These are phyloP conservation scores for Bretschneidera sinensis DNA, from an alignment of 345 rosid species.

Conservation along the genomic window DNA sequence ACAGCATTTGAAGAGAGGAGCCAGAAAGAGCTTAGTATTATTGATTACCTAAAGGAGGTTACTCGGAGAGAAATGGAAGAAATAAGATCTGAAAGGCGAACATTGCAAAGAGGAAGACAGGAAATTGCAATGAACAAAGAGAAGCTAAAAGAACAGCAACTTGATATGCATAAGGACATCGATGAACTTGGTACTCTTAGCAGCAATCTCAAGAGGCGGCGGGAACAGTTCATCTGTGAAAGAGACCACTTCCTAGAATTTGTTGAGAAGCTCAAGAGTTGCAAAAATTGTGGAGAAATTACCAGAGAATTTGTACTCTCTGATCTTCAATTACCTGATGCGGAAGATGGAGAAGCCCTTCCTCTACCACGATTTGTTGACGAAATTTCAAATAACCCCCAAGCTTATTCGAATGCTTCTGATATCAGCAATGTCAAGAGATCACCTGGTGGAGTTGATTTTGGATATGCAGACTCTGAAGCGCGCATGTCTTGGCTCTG, in stretches of 20 bases:
- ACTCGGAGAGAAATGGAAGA: constrained; percentile 51
- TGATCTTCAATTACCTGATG: no score
- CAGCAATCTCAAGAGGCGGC: constrained; percentile 47
- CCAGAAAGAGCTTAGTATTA: constrained; percentile 39
- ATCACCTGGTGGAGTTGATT: constrained; percentile 23
- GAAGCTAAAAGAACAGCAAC: constrained; percentile 46
- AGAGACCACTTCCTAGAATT: constrained; percentile 48
- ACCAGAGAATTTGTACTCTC: constrained; percentile 50
- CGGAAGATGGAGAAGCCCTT: constrained; percentile 28
- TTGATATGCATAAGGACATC: constrained; percentile 59
- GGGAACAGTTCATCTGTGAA: constrained; percentile 43
- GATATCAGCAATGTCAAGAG: constrained; percentile 22
- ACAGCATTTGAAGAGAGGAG: constrained; percentile 38
- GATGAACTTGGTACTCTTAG: constrained; percentile 56
- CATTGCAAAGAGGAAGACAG: constrained; percentile 44
- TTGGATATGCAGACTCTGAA: constrained; percentile 21
- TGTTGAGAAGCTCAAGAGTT: constrained; percentile 56
- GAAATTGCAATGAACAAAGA: constrained; percentile 43
- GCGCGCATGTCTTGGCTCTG: constrained; percentile 50
- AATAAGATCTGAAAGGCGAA: constrained; percentile 37
- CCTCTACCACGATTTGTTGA: no score
- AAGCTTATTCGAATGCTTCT: no score
- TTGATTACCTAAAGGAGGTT: constrained; percentile 40
- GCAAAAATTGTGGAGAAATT: constrained; percentile 57
- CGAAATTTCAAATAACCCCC: no score